Evolutionary conservation across 805 yeast genomes (phyloP), one percentile per base, ranked within the genome.

Genomic region (Zygosaccharomyces rouxii): DNA sequence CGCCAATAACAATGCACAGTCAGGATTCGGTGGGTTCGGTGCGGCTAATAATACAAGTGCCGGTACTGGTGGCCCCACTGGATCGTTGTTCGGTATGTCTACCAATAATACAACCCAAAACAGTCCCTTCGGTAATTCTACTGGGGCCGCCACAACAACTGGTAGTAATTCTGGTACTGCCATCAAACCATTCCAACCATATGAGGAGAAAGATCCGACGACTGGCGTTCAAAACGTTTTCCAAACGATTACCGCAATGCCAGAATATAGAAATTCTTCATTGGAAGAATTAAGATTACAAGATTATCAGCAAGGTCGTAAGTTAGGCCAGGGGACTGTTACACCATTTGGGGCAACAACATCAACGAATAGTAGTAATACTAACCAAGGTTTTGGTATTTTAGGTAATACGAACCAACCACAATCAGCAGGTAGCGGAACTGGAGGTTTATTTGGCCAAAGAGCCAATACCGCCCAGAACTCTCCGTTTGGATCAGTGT

Each of bases 231-330:
- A 74, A 18, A 82, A 80, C 47, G 69, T 74, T 43, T 90, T 74
- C 69, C 88, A 92, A 67, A 81, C 81, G 57, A 84, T 94, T 52
- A 73, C 86, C 9, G 78, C 87, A 39, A 90, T 94, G 97, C 96
- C 95, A 4, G 96, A 89, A 66, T 94, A 92, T 64, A 77, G 77
- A 57, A 81, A 82, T 57, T 86, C 68, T 58, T 86, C 96, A 0
- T 78, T 83, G 60, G 97, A 89, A 66, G 99, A 94, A 64, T 77
- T 94, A 67, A 79, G 99, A 63, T 72, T 78, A 57, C 92, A 85
- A 66, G 99, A 94, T 69, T 94, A 94, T 64, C 80, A 81, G 57
- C 90, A 87, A 13, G 79, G 71, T 52, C 68, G 73, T 23, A 64
- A 54, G 42, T 59, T 55, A 44, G 48, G 68, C 39, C 54, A 65